These are phyloP conservation scores for Rhizomucor miehei DNA, from an alignment of 371 early-diverging fungal species.

Conservation along the genomic window DNA sequence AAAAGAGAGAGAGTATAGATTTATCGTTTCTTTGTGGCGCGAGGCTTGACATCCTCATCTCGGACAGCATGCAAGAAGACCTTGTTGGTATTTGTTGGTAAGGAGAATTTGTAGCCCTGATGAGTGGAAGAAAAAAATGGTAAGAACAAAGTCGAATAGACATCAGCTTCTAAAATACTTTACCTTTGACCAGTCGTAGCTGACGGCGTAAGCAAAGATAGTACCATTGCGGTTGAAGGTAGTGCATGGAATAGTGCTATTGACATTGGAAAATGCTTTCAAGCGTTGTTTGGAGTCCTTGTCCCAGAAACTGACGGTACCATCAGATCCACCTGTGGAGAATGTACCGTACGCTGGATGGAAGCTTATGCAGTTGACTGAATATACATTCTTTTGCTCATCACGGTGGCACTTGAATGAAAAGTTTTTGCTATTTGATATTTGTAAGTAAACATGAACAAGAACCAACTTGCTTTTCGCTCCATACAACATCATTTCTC, in stretches of 20 bases:
- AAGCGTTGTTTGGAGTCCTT: slow-evolving; percentile 88
- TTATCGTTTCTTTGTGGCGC: slow-evolving; percentile 56
- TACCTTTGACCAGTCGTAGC: slow-evolving; percentile 98
- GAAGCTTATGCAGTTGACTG: slow-evolving; percentile 83
- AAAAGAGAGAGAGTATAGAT: no score
- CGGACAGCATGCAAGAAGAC: slow-evolving; percentile 74
- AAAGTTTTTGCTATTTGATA: slow-evolving; percentile 78
- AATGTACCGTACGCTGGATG: slow-evolving; percentile 90
- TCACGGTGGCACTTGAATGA: slow-evolving; percentile 96
- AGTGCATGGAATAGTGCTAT: slow-evolving; percentile 72
- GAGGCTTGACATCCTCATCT: slow-evolving; percentile 82
- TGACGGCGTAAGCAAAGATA: slow-evolving; percentile 91
- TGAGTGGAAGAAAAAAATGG: neutral
- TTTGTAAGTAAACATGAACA: no score
- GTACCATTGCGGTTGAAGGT: slow-evolving; percentile 86
- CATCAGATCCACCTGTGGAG: slow-evolving; percentile 92
- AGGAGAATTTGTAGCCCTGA: slow-evolving; percentile 55
- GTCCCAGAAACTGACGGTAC: slow-evolving; percentile 93
- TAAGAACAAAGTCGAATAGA: neutral
- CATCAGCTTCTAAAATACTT: neutral
- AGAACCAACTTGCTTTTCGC: neutral
- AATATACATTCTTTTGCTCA: slow-evolving; percentile 65
- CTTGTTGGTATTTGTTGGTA: slow-evolving; percentile 48
- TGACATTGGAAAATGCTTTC: slow-evolving; percentile 62
- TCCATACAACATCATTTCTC: neutral